Conservation (phyloP, 805 yeast species). For the Hanseniaspora thailandica region DNA sequence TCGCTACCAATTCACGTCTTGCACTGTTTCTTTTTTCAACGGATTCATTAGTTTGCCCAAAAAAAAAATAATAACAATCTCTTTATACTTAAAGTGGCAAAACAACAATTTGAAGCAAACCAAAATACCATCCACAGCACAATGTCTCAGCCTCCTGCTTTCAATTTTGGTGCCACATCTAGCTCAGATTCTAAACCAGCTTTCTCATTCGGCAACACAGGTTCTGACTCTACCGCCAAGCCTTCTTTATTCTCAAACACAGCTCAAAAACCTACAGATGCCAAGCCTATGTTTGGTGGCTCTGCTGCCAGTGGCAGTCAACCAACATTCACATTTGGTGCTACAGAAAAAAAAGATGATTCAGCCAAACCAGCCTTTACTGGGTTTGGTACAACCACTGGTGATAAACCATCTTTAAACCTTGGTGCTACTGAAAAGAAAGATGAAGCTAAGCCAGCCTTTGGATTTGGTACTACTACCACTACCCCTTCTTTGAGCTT, state of each 20-base stretch:
- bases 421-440: conserved; percentile 12
- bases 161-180: conserved; percentile 16
- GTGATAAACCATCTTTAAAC: conserved; percentile 18
- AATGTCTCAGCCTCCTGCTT: conserved; percentile 7
- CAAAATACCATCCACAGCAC: background rate
- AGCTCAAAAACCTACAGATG: conserved; percentile 9
- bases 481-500: background rate
- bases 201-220: conserved; percentile 16
- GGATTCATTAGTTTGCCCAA: too few species aligned
- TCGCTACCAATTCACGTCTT: too few species aligned
- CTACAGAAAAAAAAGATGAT: conserved; percentile 7
- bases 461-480: too few species aligned
- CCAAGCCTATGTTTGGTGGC: conserved; percentile 14
- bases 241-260: conserved; percentile 20
- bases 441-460: background rate
- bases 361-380: conserved; percentile 1
- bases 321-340: background rate
- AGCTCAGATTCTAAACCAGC: too few species aligned
- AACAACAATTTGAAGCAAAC: background rate
- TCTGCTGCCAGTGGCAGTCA: background rate
- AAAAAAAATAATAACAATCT: background rate
- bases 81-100: background rate
- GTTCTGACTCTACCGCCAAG: conserved; percentile 12
- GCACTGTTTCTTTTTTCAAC: too few species aligned
- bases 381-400: conserved; percentile 2